Evolutionary conservation across 805 yeast species (phyloP), one percentile per base, ranked within the genome.

Genomic region (Zygoascus biomembranicola): DNA sequence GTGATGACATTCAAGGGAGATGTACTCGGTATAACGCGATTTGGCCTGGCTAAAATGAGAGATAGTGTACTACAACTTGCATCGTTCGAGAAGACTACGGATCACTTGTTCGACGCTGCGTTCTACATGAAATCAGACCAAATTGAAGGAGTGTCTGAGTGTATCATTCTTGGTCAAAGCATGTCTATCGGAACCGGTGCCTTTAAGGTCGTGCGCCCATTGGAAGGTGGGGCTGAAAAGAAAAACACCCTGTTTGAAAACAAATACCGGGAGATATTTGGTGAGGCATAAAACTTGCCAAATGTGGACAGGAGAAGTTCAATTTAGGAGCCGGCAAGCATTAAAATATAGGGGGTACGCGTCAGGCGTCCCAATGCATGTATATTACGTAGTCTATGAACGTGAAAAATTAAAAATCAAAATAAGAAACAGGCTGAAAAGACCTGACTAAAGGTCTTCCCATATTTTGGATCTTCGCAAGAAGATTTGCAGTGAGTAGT

Each of bases 1-100:
- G 98, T 94, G 49, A 94, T 94, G 99, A 89, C 98, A 0, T 94
- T 88, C 70, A 94, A 94, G 73, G 99, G 99, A 56, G 99, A 94
- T 68, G 96, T 94, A 11, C 77, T 95, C 61, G 99, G 99, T 70
- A 94, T 94, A 67, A 94, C 99, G 1, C 81, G 99, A 73, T 94
- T 94, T 65, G 99, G 99, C 61, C 77, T 94, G 61, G 92, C 97
- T 63, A 94, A 95, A 70, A 94, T 94, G 98, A 84, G 99, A 73
- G 99, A 94, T 70, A 87, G 96, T 31, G 99, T 94, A 28, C 75
- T 94, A 66, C 99, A 94, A 70, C 76, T 94, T 66, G 99, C 99
- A 0, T 87, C 96, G 14, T 94, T 94, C 68, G 99, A 94, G 69
- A 94, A 94, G 74, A 94, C 99, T 4, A 92, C 99, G 0, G 99